These are phyloP conservation scores for Ustilago sp. DNA, from an alignment of 1,284 basidiomycete genomes.

Conservation along the genomic window DNA sequence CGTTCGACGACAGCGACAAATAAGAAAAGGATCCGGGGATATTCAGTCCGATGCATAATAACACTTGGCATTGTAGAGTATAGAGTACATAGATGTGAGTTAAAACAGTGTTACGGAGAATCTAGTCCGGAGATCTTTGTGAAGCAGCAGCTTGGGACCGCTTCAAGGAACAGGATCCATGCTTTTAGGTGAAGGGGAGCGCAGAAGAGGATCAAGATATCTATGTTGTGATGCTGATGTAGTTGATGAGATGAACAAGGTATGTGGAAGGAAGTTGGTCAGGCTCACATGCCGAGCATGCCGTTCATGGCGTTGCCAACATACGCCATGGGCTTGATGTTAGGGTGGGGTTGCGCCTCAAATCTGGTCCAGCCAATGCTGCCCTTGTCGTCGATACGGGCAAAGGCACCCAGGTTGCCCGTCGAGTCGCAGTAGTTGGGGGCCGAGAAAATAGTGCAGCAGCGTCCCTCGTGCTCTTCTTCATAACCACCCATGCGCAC, in stretches of 20 bases:
- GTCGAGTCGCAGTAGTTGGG: slow-evolving; percentile 68
- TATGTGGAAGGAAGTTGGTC: not conserved
- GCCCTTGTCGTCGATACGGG: slow-evolving; percentile 79
- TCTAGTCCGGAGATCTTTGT: not conserved
- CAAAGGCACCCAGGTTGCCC: slow-evolving; percentile 72
- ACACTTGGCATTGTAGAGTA: slow-evolving; percentile 4
- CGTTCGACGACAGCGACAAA: slow-evolving; percentile 40
- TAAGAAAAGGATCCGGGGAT: not conserved
- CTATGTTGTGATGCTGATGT: slow-evolving; percentile 5
- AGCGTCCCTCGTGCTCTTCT: slow-evolving; percentile 87
- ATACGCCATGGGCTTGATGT: slow-evolving; percentile 93
- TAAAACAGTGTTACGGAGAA: not conserved
- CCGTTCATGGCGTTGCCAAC: slow-evolving; percentile 60
- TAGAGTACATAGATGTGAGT: slow-evolving; percentile 19
- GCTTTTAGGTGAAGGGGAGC: slow-evolving; percentile 1
- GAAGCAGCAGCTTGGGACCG: not conserved
- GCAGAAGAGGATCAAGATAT: not conserved
- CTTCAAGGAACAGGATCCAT: slow-evolving; percentile 2
- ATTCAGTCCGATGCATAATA: not conserved
- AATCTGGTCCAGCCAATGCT: slow-evolving; percentile 81
- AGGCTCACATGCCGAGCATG: slow-evolving; percentile 45
- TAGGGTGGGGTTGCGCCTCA: slow-evolving; percentile 86
- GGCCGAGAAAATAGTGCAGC: slow-evolving; percentile 79
- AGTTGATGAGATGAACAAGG: not conserved
- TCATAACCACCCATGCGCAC: slow-evolving; percentile 89